Evolutionary conservation across 352 stramenopile genomes (phyloP).

Genomic region (Vaucheria bursata): DNA sequence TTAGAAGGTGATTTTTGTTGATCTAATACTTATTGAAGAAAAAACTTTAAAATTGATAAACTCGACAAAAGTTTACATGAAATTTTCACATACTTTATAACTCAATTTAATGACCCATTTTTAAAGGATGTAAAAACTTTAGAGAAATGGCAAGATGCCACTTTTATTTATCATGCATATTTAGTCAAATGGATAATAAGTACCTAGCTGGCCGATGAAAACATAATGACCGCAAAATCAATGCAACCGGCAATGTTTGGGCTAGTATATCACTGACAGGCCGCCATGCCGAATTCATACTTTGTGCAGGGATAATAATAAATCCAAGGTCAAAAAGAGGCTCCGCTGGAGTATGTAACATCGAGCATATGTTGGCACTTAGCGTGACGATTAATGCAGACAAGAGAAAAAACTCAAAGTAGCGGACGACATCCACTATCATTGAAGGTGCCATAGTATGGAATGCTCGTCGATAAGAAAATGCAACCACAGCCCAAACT

Average conservation of each 20-base stretch:
- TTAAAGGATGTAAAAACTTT: no score
- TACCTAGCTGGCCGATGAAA: slow-evolving; percentile 1
- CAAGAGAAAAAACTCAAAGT: neutral
- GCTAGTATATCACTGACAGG: slow-evolving; percentile 63
- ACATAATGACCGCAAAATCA: slow-evolving; percentile 35
- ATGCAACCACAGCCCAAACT: neutral
- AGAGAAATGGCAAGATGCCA: no score
- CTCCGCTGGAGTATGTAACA: slow-evolving; percentile 57
- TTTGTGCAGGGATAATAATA: slow-evolving; percentile 59
- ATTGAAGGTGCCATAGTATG: neutral
- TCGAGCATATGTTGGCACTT: slow-evolving; percentile 63
- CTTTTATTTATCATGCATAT: no score
- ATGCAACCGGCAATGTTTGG: slow-evolving; percentile 54
- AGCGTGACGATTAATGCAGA: slow-evolving; percentile 46
- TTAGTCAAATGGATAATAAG: no score
- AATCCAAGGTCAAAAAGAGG: slow-evolving; percentile 64
- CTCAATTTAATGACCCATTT: no score
- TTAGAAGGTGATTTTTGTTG: no score
- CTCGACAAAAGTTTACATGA: no score
- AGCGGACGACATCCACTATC: neutral
- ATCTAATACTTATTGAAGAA: no score
- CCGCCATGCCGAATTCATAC: slow-evolving; percentile 49
- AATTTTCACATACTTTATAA: no score
- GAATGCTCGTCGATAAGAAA: neutral
- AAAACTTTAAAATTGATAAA: no score